Base-by-base conservation (phyloP, 2,329 filamentous ascomycete genomes). In the Fusarium foetens region DNA sequence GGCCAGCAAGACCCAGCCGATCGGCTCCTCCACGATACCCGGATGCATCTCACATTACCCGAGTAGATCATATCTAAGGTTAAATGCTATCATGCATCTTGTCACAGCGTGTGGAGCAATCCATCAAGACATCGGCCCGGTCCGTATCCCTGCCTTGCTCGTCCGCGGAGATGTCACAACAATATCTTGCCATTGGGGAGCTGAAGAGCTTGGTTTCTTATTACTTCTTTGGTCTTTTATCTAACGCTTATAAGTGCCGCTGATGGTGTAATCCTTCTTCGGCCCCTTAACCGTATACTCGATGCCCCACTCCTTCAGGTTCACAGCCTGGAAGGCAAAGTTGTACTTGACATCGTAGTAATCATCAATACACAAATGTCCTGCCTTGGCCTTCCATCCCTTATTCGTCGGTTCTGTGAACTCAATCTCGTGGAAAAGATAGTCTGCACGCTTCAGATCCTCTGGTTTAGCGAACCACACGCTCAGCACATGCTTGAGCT, bases 351-450 rank as follows among this genome's bases (percentile, higher is more conserved):
- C 91, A 62, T 92, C 85, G 76, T 94, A 94, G 71, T 89, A 89
- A 76, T 95, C 92, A 31, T 92, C 86, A 27, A 90, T 86, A 77
- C 93, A 94, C 25, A 93, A 81, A 79, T 95, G 92, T 17, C 89
- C 88, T 0, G 91, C 90, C 72, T 86, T 89, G 0, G 92, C 92
- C 45, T 83, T 80, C 89, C 91, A 93, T 1, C 86, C 87, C 59
- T 81, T 81, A 1, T 79, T 75, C 0, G 79, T 70, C 21, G 78
- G 66, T 6, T 74, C 69, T 27, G 83, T 65, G 72, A 94, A 93
- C 63, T 91, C 86, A n/a, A 94, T 82, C 70, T 91, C 87, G 75
- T 94, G 92, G 79, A 95, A 95, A 25, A 94, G 82, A 70, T 94
- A 92, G 77, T 94, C 92, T 0, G 91, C 90, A 19, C 86, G 85